Conservation (phyloP, 116 monocot genomes). For the Trichopus zeylanicus region DNA sequence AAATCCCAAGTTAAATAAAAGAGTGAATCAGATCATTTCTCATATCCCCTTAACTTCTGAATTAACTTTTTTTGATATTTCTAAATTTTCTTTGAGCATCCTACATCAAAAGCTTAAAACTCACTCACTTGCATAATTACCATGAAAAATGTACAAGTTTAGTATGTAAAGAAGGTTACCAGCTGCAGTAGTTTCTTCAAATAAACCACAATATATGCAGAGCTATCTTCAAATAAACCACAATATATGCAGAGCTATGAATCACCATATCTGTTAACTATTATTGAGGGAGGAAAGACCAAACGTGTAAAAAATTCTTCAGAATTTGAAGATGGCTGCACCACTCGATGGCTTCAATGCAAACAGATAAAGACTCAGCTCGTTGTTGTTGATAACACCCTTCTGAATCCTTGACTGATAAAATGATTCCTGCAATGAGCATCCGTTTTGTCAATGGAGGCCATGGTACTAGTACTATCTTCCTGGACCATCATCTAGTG, state of each 20-base stretch:
- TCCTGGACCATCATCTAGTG: too few species aligned
- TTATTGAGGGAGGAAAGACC: neutral
- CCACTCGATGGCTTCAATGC: conserved; percentile 92
- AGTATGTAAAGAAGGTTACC: neutral
- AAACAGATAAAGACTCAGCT: conserved; percentile 80
- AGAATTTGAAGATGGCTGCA: conserved; percentile 86
- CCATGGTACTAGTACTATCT: too few species aligned
- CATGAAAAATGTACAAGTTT: too few species aligned
- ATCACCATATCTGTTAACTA: neutral
- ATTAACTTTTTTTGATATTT: too few species aligned
- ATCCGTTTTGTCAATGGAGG: neutral
- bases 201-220: neutral
- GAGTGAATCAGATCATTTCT: too few species aligned
- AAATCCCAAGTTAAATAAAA: too few species aligned
- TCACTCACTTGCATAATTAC: too few species aligned
- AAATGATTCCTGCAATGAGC: conserved; percentile 58
- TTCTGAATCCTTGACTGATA: conserved; percentile 74
- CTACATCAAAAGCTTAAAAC: too few species aligned
- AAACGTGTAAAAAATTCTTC: neutral
- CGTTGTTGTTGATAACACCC: conserved; percentile 53
- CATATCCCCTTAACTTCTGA: too few species aligned
- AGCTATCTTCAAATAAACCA: too few species aligned
- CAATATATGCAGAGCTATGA: too few species aligned
- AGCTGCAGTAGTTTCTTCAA: neutral
- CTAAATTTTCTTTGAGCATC: too few species aligned